Evolutionary conservation across 2,329 filamentous ascomycete species (phyloP).

Genomic region (Chrysoporthe deuterocubensis): DNA sequence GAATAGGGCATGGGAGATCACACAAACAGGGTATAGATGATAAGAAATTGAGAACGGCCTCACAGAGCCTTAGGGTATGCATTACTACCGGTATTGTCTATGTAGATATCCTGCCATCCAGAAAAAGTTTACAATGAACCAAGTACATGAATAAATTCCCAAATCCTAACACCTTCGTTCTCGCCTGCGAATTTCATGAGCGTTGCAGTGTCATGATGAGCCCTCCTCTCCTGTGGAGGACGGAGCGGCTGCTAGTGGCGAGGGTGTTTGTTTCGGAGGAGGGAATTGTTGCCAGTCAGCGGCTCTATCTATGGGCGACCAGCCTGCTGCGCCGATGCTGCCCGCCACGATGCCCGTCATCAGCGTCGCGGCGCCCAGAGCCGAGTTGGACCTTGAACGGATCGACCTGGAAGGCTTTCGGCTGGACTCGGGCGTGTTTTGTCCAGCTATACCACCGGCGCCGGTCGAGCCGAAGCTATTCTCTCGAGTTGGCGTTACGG

Average conservation of each 20-base stretch:
- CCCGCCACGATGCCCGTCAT: slow-evolving; percentile 85
- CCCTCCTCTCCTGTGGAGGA: slow-evolving; percentile 16
- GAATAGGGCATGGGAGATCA: not conserved
- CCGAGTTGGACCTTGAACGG: slow-evolving; percentile 66
- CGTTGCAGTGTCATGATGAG: slow-evolving; percentile 2
- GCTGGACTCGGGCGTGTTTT: slow-evolving; percentile 55
- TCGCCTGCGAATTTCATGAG: not conserved
- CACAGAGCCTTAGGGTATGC: slow-evolving; percentile 4
- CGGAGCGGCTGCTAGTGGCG: slow-evolving; percentile 20
- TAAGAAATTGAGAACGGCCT: not conserved
- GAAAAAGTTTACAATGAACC: not conserved
- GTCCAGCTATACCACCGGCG: slow-evolving; percentile 30
- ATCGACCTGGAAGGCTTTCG: slow-evolving; percentile 70
- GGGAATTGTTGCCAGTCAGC: slow-evolving; percentile 40
- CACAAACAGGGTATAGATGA: not conserved
- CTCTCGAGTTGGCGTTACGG: slow-evolving; percentile 65
- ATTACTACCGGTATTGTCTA: slow-evolving; percentile 10
- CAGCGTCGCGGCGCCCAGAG: slow-evolving; percentile 73
- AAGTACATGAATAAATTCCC: not conserved
- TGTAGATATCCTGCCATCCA: not conserved
- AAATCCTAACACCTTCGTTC: not conserved
- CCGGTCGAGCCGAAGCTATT: slow-evolving; percentile 55
- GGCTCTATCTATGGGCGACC: slow-evolving; percentile 70
- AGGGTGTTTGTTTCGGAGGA: slow-evolving; percentile 30
- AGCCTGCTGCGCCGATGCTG: slow-evolving; percentile 70